phyloP scores from a whole-genome alignment of 2,329 filamentous ascomycete genomes.

The Xylariomycetidae sp. region DNA sequence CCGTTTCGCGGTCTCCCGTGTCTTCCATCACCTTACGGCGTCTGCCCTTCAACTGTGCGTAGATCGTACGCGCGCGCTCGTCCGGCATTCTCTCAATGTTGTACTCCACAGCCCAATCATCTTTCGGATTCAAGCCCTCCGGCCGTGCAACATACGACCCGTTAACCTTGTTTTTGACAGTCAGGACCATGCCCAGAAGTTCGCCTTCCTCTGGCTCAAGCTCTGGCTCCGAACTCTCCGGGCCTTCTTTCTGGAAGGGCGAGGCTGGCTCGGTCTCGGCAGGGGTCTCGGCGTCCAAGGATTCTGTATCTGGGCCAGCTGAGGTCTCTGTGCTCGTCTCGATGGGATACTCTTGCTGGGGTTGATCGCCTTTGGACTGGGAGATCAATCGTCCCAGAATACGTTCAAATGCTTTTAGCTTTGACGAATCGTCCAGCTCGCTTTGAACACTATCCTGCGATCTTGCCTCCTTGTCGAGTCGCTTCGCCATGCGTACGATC shows the following conservation, averaged over 20 bases:
- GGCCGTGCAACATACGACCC: constrained; percentile 58
- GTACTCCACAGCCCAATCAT: constrained; percentile 73
- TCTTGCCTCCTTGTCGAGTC: constrained; percentile 31
- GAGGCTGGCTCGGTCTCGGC: background rate
- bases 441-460: constrained; percentile 19
- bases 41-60: constrained; percentile 49
- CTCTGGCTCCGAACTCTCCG: constrained; percentile 1
- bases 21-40: constrained; percentile 43
- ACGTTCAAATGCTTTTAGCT: constrained; percentile 43
- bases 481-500: constrained; percentile 44
- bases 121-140: constrained; percentile 29
- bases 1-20: constrained; percentile 33
- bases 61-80: constrained; percentile 43
- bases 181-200: constrained; percentile 65
- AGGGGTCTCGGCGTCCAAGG: constrained; percentile 1
- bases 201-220: constrained; percentile 20
- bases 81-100: constrained; percentile 57
- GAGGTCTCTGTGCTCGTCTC: background rate
- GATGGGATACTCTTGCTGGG: constrained; percentile 2
- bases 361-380: constrained; percentile 24
- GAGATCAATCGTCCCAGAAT: constrained; percentile 44
- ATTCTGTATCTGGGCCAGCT: constrained; percentile 6
- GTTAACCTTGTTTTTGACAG: constrained; percentile 67
- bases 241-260: background rate
- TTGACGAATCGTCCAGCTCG: constrained; percentile 26